A percentile compares a stretch with the other conserved stretches of the same genome.
phyloP scores from a whole-genome alignment of 108 stramenopile genomes.

The Aurantiochytrium sp. region DNA sequence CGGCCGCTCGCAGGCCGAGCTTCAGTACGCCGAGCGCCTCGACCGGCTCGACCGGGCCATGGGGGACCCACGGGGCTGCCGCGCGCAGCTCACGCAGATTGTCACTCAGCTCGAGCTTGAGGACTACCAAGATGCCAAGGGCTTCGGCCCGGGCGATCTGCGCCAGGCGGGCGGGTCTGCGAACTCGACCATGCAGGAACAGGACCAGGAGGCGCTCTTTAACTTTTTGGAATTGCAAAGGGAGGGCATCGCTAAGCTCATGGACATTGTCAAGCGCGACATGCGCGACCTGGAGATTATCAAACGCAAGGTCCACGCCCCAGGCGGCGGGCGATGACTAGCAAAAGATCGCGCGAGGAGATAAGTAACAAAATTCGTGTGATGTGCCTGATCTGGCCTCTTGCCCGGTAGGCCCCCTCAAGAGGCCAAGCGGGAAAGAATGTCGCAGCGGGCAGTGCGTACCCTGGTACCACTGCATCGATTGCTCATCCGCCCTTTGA shows the following conservation, averaged over 20 bases:
- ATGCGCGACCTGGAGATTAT: constrained; percentile 30
- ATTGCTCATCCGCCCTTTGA: too few relatives aligned
- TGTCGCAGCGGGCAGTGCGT: too few relatives aligned
- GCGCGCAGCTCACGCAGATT: constrained; percentile 14
- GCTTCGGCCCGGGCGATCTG: background rate
- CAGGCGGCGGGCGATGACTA: too few relatives aligned
- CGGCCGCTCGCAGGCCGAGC: background rate
- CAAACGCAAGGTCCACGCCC: background rate
- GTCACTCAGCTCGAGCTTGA: constrained; percentile 27
- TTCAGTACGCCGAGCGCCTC: background rate
- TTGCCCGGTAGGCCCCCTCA: too few relatives aligned
- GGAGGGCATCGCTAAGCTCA: constrained; percentile 9
- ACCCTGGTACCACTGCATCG: too few relatives aligned
- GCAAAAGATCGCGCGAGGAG: too few relatives aligned
- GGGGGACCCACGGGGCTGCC: constrained; percentile 30
- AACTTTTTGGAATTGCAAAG: background rate
- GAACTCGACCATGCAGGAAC: background rate
- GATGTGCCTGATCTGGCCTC: too few relatives aligned
- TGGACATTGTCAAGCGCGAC: constrained; percentile 14
- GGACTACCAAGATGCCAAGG: constrained; percentile 28
- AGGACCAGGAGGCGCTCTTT: constrained; percentile 19
- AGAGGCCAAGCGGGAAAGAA: too few relatives aligned
- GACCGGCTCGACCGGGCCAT: background rate
- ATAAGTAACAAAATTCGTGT: too few relatives aligned
- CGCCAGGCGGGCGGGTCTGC: background rate